phyloP scores from a whole-genome alignment of 2,329 filamentous ascomycete species.

The Fusarium agapanthi region DNA sequence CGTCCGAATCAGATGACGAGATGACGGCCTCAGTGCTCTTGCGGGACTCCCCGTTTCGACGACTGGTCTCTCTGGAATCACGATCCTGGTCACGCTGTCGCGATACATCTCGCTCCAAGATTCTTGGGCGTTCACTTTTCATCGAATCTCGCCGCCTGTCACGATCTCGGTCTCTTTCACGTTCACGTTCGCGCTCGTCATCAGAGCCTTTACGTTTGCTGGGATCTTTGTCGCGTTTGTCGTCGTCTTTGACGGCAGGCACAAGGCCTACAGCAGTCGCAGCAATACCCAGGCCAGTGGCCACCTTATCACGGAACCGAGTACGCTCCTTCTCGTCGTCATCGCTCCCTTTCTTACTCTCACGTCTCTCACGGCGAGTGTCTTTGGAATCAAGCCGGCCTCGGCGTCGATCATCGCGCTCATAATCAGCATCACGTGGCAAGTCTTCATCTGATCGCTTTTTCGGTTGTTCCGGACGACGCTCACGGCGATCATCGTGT shows the following conservation, averaged over 20 bases:
- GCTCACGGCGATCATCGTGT: constrained; percentile 55
- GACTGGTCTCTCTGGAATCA: constrained; percentile 44
- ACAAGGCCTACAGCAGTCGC: constrained; percentile 58
- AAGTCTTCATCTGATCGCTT: constrained; percentile 46
- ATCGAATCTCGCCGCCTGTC: constrained; percentile 35
- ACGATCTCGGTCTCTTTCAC: constrained; percentile 24
- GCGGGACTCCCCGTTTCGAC: constrained; percentile 51
- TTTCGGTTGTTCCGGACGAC: constrained; percentile 45
- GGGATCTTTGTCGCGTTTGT: constrained; percentile 48
- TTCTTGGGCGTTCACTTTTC: constrained; percentile 24
- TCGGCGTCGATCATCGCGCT: constrained; percentile 44
- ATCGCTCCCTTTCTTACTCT: constrained; percentile 44
- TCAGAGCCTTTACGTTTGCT: constrained; percentile 45
- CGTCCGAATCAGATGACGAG: constrained; percentile 53
- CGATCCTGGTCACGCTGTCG: constrained; percentile 35
- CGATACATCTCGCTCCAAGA: constrained; percentile 26
- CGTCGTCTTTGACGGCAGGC: constrained; percentile 50
- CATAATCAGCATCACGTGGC: constrained; percentile 40
- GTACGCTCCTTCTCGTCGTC: constrained; percentile 53
- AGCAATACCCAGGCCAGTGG: constrained; percentile 57
- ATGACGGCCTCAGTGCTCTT: constrained; percentile 48
- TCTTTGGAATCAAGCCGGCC: constrained; percentile 39
- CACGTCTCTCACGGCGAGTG: constrained; percentile 43
- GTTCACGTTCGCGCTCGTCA: constrained; percentile 43
- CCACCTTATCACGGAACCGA: constrained; percentile 58